Percentiles rank a stretch among this genome's conserved stretches.
These are phyloP conservation scores for Gonapodya sp. DNA, from an alignment of 192 early-diverging fungal species.

Conservation along the genomic window DNA sequence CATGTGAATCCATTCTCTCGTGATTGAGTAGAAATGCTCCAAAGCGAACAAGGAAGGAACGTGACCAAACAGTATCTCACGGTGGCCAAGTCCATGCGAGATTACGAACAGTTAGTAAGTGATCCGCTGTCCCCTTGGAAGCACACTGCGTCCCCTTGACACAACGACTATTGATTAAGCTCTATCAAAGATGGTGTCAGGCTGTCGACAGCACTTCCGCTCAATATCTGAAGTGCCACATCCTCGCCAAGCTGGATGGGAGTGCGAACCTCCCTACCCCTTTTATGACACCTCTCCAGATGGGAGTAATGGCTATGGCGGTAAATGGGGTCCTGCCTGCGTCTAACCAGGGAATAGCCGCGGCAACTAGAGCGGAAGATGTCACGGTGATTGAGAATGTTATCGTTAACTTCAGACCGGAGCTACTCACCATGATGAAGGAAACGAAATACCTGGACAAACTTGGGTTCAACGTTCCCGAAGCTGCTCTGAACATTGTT, in stretches of 20 bases:
- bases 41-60: constrained; percentile 42
- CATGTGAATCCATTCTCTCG: constrained; percentile 9
- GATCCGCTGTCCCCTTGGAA: neutral
- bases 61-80: constrained; percentile 51
- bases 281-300: neutral
- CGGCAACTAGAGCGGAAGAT: neutral
- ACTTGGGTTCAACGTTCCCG: constrained; percentile 42
- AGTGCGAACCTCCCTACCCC: neutral
- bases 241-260: constrained; percentile 28
- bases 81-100: constrained; percentile 49
- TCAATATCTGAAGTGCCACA: constrained; percentile 42
- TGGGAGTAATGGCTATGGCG: neutral
- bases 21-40: constrained; percentile 37
- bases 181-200: constrained; percentile 43
- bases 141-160: neutral
- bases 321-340: neutral
- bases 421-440: constrained; percentile 49
- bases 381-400: constrained; percentile 25
- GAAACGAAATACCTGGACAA: constrained; percentile 58
- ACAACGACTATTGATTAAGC: constrained; percentile 20
- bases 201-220: constrained; percentile 47
- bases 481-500: constrained; percentile 49
- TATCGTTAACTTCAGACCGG: constrained; percentile 41
- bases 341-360: neutral
- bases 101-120: constrained; percentile 44